Conservation (phyloP, 495 filamentous ascomycete genomes). For the Aspergillus diversus region DNA sequence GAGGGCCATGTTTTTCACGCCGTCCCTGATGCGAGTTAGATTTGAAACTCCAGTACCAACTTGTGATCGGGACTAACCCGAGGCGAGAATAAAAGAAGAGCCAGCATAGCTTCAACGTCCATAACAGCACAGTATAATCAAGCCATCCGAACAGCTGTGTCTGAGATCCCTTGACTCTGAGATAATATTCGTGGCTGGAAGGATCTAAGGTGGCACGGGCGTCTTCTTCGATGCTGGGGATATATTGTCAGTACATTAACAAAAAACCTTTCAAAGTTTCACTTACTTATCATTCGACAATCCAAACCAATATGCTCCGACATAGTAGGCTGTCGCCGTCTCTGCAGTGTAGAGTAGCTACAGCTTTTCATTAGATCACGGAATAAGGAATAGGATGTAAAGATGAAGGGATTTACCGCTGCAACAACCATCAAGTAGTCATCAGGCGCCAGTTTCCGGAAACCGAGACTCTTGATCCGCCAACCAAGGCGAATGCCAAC, state of each 20-base stretch:
- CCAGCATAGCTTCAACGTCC: slow-evolving; percentile 1
- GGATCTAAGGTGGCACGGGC: not conserved
- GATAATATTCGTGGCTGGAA: not conserved
- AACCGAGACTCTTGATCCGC: not conserved
- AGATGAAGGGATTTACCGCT: not conserved
- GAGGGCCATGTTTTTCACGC: not conserved
- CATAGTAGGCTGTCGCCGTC: not conserved
- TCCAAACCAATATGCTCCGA: not conserved
- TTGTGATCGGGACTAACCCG: not conserved
- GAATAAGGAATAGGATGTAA: not conserved
- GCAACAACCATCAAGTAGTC: not conserved
- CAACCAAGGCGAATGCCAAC: not conserved
- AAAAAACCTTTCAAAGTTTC: not conserved
- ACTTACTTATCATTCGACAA: not conserved
- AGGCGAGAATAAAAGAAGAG: not conserved
- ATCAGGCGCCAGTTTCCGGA: not conserved
- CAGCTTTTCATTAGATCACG: not conserved
- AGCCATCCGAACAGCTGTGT: not conserved
- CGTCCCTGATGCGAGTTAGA: not conserved
- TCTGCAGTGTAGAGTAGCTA: not conserved
- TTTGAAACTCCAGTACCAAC: not conserved
- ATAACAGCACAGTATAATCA: not conserved
- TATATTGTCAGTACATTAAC: not conserved
- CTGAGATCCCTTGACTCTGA: not conserved
- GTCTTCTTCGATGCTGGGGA: not conserved